Evolutionary conservation across 306 rosid genomes (phyloP).

Genomic region (Phaseolus lunatus): DNA sequence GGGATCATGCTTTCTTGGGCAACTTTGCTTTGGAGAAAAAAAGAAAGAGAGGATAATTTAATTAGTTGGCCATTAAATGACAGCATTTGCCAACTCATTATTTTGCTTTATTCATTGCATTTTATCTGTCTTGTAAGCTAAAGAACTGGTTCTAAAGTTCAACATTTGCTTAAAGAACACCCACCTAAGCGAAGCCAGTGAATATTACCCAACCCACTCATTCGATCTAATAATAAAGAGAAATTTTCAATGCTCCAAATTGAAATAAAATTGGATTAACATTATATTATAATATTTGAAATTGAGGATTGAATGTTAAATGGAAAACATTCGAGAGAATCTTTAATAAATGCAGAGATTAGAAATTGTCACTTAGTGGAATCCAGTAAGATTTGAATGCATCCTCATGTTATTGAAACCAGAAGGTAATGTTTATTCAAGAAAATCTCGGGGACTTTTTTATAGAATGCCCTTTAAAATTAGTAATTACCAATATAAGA

Average conservation of each 20-base stretch:
- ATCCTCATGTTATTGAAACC: background rate
- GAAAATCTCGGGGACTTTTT: too few species aligned
- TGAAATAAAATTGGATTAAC: background rate
- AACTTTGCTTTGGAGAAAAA: constrained; percentile 50
- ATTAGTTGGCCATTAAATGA: constrained; percentile 48
- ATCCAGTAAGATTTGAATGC: constrained; percentile 17
- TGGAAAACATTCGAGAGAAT: constrained; percentile 11
- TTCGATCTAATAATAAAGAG: constrained; percentile 7
- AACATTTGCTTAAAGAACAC: constrained; percentile 49
- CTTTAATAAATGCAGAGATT: background rate
- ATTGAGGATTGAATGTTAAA: constrained; percentile 4
- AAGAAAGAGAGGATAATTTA: constrained; percentile 29
- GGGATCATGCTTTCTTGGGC: background rate
- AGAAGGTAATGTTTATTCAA: background rate
- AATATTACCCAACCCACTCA: constrained; percentile 22
- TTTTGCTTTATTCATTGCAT: constrained; percentile 46
- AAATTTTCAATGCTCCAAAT: constrained; percentile 6
- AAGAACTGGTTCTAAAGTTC: constrained; percentile 35
- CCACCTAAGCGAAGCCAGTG: constrained; percentile 17
- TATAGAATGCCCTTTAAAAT: too few species aligned
- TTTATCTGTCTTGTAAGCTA: constrained; percentile 44
- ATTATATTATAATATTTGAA: background rate
- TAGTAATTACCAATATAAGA: background rate
- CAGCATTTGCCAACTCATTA: constrained; percentile 44
- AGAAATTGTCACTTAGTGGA: background rate